Evolutionary conservation across 2,329 filamentous ascomycete genomes (phyloP), one percentile per base, ranked within the genome.

Genomic region (Triangularia setosa): DNA sequence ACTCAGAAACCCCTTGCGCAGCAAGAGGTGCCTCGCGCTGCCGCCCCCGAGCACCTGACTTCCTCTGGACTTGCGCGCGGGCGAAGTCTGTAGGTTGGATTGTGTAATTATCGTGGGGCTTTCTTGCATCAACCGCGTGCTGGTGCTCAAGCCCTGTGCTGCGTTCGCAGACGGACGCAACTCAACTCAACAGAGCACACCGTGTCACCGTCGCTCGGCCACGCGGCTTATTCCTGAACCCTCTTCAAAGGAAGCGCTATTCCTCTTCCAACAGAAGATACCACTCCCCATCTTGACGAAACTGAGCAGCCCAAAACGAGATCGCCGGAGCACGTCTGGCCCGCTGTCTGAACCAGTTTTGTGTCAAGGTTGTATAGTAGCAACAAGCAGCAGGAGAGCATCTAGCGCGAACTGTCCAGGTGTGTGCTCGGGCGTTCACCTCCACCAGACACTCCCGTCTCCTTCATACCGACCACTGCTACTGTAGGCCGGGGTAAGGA

Each of bases 61-160:
- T 23, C 21, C 53, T 54, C 30, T 53, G 30, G 60, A 63, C 35
- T 63, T 24, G 61, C n/a, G 44, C 53, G 58, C 63, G 44, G 48
- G 59, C 60, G 58, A 64, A 48, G 58, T 63, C 52, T 67, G 65
- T 65, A 67, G 58, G 63, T 61, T 58, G 64, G 60, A 66, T 65
- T 64, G 64, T 65, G 61, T 64, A 60, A 56, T 60, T 30, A 28
- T 62, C 66, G 64, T 60, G 64, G 62, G 62, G 61, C 24, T 16
- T 64, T 33, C 48, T 60, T 61, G 64, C 66, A 62, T 33, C 63
- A 60, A 58, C 63, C 55, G 54, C 48, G 23, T 25, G 23, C 16
- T 58, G 28, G 24, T 60, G 57, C 44, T 62, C n/a, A n/a, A n/a
- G n/a, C n/a, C 54, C 25, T 56, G 11, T 61, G 55, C 35, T 44